Evolutionary conservation across 2,329 filamentous ascomycete genomes (phyloP).

Genomic region (Lachnellula arida): DNA sequence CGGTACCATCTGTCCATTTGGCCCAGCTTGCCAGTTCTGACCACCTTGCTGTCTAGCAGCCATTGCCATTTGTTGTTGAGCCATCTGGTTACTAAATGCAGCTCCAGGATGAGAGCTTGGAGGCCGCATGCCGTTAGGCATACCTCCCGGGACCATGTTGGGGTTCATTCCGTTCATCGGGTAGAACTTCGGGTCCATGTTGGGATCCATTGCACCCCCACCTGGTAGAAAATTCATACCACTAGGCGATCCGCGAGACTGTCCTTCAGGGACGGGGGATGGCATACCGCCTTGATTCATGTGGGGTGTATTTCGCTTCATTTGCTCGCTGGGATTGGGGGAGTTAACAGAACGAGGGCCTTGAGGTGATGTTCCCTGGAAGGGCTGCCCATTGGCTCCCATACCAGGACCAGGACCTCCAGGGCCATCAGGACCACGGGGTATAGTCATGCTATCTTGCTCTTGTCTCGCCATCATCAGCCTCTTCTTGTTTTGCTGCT

Average conservation of each 20-base stretch:
- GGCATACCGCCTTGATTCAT: conserved; percentile 65
- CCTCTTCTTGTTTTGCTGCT: conserved; percentile 84
- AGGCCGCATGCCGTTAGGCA: conserved; percentile 63
- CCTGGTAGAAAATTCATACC: conserved; percentile 57
- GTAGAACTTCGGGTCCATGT: conserved; percentile 56
- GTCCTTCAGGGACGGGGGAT: conserved; percentile 67
- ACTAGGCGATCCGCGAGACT: conserved; percentile 62
- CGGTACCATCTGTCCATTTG: conserved; percentile 43
- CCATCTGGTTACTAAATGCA: conserved; percentile 38
- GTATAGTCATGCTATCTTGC: conserved; percentile 60
- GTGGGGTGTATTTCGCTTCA: conserved; percentile 73
- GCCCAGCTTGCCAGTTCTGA: conserved; percentile 31
- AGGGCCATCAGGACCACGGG: conserved; percentile 43
- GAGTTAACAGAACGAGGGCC: conserved; percentile 64
- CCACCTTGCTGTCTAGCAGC: conserved; percentile 43
- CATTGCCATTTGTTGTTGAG: conserved; percentile 54
- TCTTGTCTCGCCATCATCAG: conserved; percentile 76
- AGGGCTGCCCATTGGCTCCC: conserved; percentile 56
- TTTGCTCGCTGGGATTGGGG: conserved; percentile 72
- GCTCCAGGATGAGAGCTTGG: conserved; percentile 62
- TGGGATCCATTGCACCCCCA: conserved; percentile 54
- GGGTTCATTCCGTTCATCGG: conserved; percentile 48
- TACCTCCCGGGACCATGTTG: conserved; percentile 51
- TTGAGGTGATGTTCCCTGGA: conserved; percentile 67
- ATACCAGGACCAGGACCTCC: conserved; percentile 45